Conservation (phyloP, 192 early-diverging fungal species). For the Podila verticillata region DNA sequence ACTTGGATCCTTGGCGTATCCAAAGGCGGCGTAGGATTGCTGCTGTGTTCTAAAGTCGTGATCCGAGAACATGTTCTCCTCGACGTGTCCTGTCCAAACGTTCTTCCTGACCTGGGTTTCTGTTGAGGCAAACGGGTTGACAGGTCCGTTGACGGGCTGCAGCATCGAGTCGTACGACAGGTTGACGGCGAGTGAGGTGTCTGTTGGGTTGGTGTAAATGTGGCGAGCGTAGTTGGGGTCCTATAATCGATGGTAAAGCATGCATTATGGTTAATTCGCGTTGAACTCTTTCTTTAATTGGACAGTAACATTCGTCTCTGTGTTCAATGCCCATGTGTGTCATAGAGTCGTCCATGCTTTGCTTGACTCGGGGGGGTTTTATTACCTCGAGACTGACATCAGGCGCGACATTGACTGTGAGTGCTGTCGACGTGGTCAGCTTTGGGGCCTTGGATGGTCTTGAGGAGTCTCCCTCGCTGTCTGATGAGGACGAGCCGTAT, state of each 20-base stretch:
- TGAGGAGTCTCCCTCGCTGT: conserved; percentile 25
- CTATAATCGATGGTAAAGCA: conserved; percentile 14
- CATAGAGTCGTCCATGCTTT: background rate
- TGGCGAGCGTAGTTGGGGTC: conserved; percentile 50
- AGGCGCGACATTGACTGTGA: conserved; percentile 58
- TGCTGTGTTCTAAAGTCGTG: conserved; percentile 83
- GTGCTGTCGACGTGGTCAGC: conserved; percentile 2
- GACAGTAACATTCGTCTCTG: background rate
- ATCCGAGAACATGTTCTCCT: conserved; percentile 77
- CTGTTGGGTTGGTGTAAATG: conserved; percentile 65
- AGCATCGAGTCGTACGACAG: conserved; percentile 67
- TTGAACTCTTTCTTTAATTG: background rate
- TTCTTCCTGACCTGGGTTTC: conserved; percentile 57
- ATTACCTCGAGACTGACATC: conserved; percentile 63
- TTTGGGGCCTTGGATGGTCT: conserved; percentile 34
- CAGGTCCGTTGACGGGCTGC: conserved; percentile 60
- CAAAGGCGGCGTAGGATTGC: conserved; percentile 83
- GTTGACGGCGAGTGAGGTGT: conserved; percentile 63
- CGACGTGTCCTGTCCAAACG: conserved; percentile 78
- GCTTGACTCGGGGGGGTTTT: background rate
- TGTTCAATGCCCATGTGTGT: background rate
- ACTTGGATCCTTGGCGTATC: conserved; percentile 86
- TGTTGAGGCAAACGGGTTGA: conserved; percentile 61
- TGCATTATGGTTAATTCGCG: background rate
- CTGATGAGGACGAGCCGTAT: conserved; percentile 48